Conservation (phyloP, 805 yeast genomes). For the Wickerhamiella brachini region DNA sequence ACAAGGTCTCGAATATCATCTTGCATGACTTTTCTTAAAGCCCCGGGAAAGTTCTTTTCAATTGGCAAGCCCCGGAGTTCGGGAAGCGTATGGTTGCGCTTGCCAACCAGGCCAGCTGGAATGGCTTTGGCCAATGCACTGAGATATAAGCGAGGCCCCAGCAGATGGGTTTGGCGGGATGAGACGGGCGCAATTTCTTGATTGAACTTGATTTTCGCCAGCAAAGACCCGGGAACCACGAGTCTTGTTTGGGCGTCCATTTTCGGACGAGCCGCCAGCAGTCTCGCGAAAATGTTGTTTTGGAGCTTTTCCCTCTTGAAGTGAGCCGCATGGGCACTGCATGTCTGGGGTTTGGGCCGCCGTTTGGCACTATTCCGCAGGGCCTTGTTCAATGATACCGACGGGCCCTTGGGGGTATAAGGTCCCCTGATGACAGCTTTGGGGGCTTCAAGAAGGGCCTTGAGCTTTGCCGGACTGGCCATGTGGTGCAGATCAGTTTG, state of each 20-base stretch:
- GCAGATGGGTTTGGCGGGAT: neutral
- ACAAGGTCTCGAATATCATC: neutral
- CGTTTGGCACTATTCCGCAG: neutral
- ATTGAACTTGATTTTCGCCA: constrained; percentile 23
- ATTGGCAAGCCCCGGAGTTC: neutral
- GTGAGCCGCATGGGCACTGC: constrained; percentile 6
- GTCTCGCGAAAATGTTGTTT: constrained; percentile 27
- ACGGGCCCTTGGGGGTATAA: constrained; percentile 5
- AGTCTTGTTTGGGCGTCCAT: constrained; percentile 27
- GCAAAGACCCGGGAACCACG: constrained; percentile 29
- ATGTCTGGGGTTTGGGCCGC: neutral
- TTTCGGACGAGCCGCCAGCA: constrained; percentile 33
- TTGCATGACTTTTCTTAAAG: neutral
- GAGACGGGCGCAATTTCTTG: neutral
- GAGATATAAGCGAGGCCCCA: neutral
- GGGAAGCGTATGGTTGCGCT: neutral
- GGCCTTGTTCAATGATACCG: constrained; percentile 4
- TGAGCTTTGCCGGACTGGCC: neutral
- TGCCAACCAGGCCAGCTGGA: neutral
- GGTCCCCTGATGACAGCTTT: neutral
- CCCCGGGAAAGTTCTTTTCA: neutral
- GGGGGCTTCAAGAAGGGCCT: neutral
- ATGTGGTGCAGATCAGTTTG: neutral
- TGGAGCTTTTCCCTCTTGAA: constrained; percentile 13
- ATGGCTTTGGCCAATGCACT: neutral